A percentile compares a stretch with the other conserved stretches of the same genome.
Conservation (phyloP, 352 stramenopile genomes). For the Phytophthora kernoviae region DNA sequence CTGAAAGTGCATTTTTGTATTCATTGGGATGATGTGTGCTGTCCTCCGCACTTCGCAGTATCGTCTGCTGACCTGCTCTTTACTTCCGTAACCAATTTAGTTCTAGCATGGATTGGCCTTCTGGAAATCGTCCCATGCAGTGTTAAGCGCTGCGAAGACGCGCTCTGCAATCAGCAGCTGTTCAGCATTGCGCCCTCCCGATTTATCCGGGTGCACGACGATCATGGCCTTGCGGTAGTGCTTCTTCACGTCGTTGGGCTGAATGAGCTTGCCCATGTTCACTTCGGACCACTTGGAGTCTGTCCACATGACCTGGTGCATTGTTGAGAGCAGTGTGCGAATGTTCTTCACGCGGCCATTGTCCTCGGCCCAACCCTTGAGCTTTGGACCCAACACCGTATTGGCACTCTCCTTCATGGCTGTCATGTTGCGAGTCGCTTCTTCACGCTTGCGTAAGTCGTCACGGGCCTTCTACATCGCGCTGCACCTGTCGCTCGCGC, state of each 20-base stretch:
- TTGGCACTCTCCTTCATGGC: slow-evolving; percentile 73
- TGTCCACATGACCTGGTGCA: slow-evolving; percentile 93
- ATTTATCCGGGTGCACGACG: slow-evolving; percentile 92
- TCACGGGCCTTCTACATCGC: slow-evolving; percentile 79
- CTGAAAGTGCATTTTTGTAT: slow-evolving; percentile 46
- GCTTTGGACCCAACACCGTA: slow-evolving; percentile 61
- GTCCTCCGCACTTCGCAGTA: slow-evolving; percentile 3
- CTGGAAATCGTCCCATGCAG: slow-evolving; percentile 88
- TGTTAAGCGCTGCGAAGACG: slow-evolving; percentile 91
- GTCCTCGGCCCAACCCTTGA: slow-evolving; percentile 86
- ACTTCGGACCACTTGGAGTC: slow-evolving; percentile 88
- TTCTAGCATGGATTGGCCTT: slow-evolving; percentile 72
- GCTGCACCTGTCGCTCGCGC: slow-evolving; percentile 72
- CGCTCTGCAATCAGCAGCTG: slow-evolving; percentile 91
- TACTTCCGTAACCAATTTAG: neutral
- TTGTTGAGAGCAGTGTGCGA: slow-evolving; percentile 89
- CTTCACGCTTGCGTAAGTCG: slow-evolving; percentile 71
- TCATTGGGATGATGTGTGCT: slow-evolving; percentile 32
- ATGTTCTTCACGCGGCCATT: slow-evolving; percentile 92
- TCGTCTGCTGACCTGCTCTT: slow-evolving; percentile 12
- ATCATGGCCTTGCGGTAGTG: slow-evolving; percentile 93
- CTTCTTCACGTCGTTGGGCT: slow-evolving; percentile 91
- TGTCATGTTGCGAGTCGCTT: slow-evolving; percentile 56
- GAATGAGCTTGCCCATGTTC: slow-evolving; percentile 92
- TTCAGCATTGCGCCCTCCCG: slow-evolving; percentile 81